Conservation (phyloP, 2,329 filamentous ascomycete genomes). For the Fusarium papillatum region DNA sequence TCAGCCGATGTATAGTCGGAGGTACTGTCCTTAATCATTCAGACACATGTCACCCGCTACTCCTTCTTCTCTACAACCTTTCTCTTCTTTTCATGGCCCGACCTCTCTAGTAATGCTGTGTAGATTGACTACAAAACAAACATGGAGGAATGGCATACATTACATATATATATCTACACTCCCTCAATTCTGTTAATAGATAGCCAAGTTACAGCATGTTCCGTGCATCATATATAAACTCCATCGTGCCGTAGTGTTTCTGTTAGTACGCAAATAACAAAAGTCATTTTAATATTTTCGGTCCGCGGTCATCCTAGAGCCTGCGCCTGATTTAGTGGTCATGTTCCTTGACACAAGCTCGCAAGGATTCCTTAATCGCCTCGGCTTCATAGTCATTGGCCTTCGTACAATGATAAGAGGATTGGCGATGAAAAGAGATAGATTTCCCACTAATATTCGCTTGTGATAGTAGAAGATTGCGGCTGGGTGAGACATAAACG, state of each 20-base stretch:
- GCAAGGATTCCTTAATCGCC: not conserved
- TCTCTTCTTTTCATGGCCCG: not conserved
- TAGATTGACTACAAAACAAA: not conserved
- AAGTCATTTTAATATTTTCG: no score
- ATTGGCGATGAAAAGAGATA: no score
- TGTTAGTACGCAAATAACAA: no score
- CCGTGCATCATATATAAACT: not conserved
- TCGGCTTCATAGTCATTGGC: not conserved
- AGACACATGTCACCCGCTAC: not conserved
- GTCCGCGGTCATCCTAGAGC: no score
- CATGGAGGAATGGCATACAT: not conserved
- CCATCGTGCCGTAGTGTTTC: no score
- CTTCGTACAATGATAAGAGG: not conserved
- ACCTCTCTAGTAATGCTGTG: not conserved
- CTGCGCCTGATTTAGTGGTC: no score
- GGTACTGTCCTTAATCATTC: not conserved
- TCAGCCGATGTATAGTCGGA: not conserved
- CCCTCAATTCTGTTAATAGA: not conserved
- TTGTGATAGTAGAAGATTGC: no score
- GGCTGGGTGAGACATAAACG: no score
- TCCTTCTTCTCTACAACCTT: not conserved
- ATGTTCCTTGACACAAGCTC: not conserved
- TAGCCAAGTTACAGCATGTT: not conserved
- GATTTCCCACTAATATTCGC: no score
- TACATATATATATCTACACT: not conserved